Evolutionary conservation across 1,284 basidiomycete genomes (phyloP).

Genomic region (Jaminaea rosea): DNA sequence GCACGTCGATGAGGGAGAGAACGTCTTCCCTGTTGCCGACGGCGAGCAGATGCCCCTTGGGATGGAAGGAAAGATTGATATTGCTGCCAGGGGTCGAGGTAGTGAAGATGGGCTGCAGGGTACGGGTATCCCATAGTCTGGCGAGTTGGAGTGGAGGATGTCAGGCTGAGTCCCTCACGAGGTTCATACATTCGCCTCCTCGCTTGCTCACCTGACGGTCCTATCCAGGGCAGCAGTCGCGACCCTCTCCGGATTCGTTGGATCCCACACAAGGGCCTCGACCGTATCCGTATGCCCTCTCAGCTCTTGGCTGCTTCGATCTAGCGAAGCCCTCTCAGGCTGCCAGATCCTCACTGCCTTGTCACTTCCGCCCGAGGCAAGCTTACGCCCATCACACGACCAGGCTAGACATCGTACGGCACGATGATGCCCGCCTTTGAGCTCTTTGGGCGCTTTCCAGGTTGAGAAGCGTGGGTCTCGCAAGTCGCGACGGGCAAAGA

Average conservation of each 20-base stretch:
- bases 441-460: not conserved
- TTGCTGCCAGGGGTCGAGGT: slow-evolving; percentile 24
- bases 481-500: not conserved
- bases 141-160: not conserved
- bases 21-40: slow-evolving; percentile 38
- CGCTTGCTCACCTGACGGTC: slow-evolving; percentile 37
- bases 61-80: slow-evolving; percentile 38
- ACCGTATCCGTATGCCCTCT: slow-evolving; percentile 34
- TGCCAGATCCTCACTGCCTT: slow-evolving; percentile 30
- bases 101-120: not conserved
- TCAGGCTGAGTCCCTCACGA: not conserved
- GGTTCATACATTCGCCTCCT: slow-evolving; percentile 20
- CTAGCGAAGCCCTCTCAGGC: slow-evolving; percentile 30
- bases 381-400: slow-evolving; percentile 30
- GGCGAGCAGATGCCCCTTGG: slow-evolving; percentile 24
- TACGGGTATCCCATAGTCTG: not conserved
- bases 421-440: slow-evolving; percentile 6
- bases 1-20: slow-evolving; percentile 26
- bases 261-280: slow-evolving; percentile 36
- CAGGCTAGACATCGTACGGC: slow-evolving; percentile 28
- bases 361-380: slow-evolving; percentile 30
- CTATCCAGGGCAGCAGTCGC: slow-evolving; percentile 32
- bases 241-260: slow-evolving; percentile 26
- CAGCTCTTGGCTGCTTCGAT: slow-evolving; percentile 32
- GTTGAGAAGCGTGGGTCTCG: not conserved